phyloP scores from a whole-genome alignment of 371 early-diverging fungal genomes.

The Rhizopus delemar region DNA sequence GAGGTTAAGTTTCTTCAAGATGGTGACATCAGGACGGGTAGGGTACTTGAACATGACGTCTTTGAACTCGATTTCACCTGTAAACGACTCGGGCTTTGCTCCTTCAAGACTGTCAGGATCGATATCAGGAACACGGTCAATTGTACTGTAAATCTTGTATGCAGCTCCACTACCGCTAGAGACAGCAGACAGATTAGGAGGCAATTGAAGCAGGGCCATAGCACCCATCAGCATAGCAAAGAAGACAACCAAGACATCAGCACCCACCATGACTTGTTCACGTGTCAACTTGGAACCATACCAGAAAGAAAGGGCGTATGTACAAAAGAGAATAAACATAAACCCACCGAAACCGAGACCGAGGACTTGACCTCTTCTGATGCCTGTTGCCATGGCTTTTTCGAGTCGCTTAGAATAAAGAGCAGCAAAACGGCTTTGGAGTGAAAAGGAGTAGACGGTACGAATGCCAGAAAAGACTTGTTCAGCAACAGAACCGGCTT shows the following conservation, averaged over 20 bases:
- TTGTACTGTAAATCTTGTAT: constrained; percentile 68
- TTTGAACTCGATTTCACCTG: constrained; percentile 71
- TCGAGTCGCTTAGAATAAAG: constrained; percentile 61
- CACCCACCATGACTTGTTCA: constrained; percentile 47
- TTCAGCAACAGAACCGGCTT: constrained; percentile 51
- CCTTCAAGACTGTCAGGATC: constrained; percentile 61
- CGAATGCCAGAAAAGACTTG: constrained; percentile 84
- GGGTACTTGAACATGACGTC: constrained; percentile 77
- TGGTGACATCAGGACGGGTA: constrained; percentile 71
- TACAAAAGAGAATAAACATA: constrained; percentile 64
- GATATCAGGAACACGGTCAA: constrained; percentile 75
- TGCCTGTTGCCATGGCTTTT: constrained; percentile 58
- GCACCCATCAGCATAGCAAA: constrained; percentile 72
- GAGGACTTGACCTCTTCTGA: constrained; percentile 52
- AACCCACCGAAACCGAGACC: constrained; percentile 66
- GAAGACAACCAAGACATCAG: constrained; percentile 66
- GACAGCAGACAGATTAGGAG: constrained; percentile 64
- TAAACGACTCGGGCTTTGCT: constrained; percentile 43
- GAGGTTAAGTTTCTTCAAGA: constrained; percentile 63
- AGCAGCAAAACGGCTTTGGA: constrained; percentile 66
- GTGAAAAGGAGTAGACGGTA: constrained; percentile 85
- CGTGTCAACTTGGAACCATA: constrained; percentile 67
- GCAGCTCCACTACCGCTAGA: constrained; percentile 72
- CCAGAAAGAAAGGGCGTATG: constrained; percentile 81
- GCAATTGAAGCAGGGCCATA: constrained; percentile 44